These are phyloP conservation scores for Phytophthora cajani DNA, from an alignment of 352 stramenopile species.

Conservation along the genomic window DNA sequence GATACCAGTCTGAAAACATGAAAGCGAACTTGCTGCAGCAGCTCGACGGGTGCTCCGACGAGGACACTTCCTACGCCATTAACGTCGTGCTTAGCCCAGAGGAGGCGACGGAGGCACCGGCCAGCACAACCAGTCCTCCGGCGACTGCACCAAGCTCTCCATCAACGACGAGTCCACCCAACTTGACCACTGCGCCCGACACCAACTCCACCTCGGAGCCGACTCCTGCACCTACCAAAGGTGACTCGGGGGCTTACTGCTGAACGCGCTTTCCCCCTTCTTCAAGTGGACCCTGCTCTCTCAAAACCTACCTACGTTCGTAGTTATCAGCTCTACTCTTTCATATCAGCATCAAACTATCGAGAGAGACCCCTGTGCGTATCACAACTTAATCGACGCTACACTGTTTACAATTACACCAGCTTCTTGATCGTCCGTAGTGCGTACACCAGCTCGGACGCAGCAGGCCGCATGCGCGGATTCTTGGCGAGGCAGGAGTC, in stretches of 20 bases:
- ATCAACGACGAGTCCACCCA: conserved; percentile 12
- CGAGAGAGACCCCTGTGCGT: not conserved
- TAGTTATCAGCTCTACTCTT: not conserved
- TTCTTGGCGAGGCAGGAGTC: conserved; percentile 49
- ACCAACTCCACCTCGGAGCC: conserved; percentile 22
- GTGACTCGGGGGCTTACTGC: conserved; percentile 16
- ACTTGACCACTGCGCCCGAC: conserved; percentile 1
- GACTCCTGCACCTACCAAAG: conserved; percentile 18
- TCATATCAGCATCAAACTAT: not conserved
- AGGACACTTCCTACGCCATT: conserved; percentile 12
- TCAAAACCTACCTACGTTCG: conserved; percentile 1
- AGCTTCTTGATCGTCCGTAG: conserved; percentile 50
- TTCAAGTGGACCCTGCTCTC: conserved; percentile 1
- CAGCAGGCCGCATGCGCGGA: conserved; percentile 44
- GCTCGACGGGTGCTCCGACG: conserved; percentile 11
- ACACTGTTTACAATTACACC: not conserved
- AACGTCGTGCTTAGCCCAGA: conserved; percentile 13
- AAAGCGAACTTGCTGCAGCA: conserved; percentile 21
- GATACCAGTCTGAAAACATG: conserved; percentile 26
- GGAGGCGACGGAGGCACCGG: conserved; percentile 7
- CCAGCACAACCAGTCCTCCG: conserved; percentile 6
- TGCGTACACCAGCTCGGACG: conserved; percentile 51
- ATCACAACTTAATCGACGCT: not conserved
- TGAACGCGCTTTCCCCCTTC: conserved; percentile 3
- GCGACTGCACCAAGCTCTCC: conserved; percentile 8